Base-by-base conservation (phyloP, 2,329 filamentous ascomycete genomes). In the Claviceps arundinis region DNA sequence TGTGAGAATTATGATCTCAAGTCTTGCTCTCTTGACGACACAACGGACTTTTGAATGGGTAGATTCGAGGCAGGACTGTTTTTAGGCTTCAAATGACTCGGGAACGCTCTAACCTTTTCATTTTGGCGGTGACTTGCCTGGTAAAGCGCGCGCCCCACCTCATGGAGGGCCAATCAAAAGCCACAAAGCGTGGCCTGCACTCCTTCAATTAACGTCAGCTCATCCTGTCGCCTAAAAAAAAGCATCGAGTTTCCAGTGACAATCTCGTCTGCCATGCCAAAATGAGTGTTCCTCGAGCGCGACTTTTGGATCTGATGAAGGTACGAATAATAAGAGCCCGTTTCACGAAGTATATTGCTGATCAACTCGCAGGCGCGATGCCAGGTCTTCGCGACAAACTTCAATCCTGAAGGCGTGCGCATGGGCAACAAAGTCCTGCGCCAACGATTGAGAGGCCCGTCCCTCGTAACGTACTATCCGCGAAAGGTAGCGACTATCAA, bases 361-460 rank as follows among this genome's bases (percentile, higher is more conserved):
- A 68, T 17, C 55, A 30, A 5, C 19, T 11, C 1, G 43, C 61
- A 96, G 90, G 79, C 80, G 64, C 89, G 90, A 84, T 95, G 89
- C 77, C 81, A 84, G 67, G 81, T 97, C 72, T 98, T 97, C 75
- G 84, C 84, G 63, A 87, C 86, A 49, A 90, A 84, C 50, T 97
- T 83, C 75, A 98, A 98, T 70, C 93, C 93, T 26, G 77, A 88
- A 52, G 75, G 82, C 59, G 68, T 85, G 56, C 87, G 93, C 56
- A 81, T 88, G 60, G 93, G 93, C 63, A 96, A 93, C 73, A 95
- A 93, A 70, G 76, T 98, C 66, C 76, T 98, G 55, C 87, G 90
- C 63, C 87, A 96, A 68, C 82, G 90, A 63, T 75, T 97, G 56
- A 82, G 80, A 63, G 93, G 93, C n/a, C 87, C 89, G 34, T 73